Conservation (phyloP, 129 eudicot species). For the Logfia minima region DNA sequence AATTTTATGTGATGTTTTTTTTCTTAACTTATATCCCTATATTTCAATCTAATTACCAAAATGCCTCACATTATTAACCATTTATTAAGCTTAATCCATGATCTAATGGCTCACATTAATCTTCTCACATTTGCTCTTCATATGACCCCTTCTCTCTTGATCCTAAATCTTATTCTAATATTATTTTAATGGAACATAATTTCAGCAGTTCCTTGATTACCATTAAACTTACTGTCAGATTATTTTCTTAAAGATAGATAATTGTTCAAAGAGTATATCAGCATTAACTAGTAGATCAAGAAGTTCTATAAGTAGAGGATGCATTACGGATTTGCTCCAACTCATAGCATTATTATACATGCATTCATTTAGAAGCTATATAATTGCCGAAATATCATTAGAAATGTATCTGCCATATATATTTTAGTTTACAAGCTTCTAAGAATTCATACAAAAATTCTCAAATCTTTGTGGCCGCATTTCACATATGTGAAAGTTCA, state of each 20-base stretch:
- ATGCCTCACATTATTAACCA: too few species aligned
- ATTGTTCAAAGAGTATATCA: neutral
- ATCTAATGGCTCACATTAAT: too few species aligned
- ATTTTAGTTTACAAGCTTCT: neutral
- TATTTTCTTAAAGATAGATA: neutral
- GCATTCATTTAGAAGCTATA: neutral
- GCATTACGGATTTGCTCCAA: neutral
- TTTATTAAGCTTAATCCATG: too few species aligned
- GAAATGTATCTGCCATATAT: neutral
- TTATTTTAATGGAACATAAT: neutral
- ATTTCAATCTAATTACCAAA: fast-evolving
- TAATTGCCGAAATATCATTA: neutral
- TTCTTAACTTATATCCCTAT: too few species aligned
- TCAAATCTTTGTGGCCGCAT: neutral
- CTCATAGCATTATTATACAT: neutral
- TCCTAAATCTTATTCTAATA: neutral
- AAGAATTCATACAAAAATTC: neutral
- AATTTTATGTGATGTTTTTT: too few species aligned
- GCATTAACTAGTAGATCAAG: neutral
- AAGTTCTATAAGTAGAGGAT: neutral
- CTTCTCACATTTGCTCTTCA: too few species aligned
- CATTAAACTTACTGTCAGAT: neutral
- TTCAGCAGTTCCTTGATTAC: neutral
- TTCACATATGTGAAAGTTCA: neutral
- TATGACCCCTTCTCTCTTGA: too few species aligned